Base-by-base conservation (phyloP, 2,329 filamentous ascomycete genomes). In the Didymellaceae sp. region DNA sequence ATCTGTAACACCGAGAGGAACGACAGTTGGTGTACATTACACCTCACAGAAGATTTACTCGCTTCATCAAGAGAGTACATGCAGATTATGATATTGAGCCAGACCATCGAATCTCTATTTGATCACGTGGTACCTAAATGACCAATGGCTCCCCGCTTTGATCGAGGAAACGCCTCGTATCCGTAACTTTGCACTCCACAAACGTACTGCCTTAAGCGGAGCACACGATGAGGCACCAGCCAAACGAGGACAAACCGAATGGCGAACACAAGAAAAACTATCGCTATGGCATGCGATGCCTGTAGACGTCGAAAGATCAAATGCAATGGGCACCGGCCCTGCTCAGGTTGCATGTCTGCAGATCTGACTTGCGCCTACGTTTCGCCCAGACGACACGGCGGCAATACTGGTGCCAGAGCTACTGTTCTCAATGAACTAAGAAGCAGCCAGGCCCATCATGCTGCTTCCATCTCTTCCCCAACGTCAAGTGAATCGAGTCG, bases 251-350 rank as follows among this genome's bases (percentile, higher is more conserved):
- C 11, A 32, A 49, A 37, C 20, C 41, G 24, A 11, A 37, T 30
- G 33, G 30, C 20, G 2, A 17, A 33, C 30, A 31, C 37, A 16
- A 51, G 52, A 14, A 60, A 58, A 41, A 28, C 49, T 4, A 35
- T 54, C 8, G n/a, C 57, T 1, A 75, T 85, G 67, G 86, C 86
- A 51, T 89, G 86, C 75, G 86, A 89, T 72, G 86, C 86, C 66
- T 89, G 86, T 68, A 86, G 89, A 78, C 84, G 86, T 58, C 83
- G 86, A 70, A 89, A 89, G 73, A 86, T 89, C 68, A 89, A 88
- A 71, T 89, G 86, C 69, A 86, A 89, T 65, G 86, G 86, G 50
- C 78, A 85, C 67, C 86, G 86, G 64, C 86, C 87, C 13, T 90
- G 87, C 71, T 82, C 84, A 54, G 89, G 89, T 72, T 90, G 87